These are phyloP conservation scores for Stromatinia cepivora DNA, from an alignment of 2,329 filamentous ascomycete genomes.

Conservation along the genomic window DNA sequence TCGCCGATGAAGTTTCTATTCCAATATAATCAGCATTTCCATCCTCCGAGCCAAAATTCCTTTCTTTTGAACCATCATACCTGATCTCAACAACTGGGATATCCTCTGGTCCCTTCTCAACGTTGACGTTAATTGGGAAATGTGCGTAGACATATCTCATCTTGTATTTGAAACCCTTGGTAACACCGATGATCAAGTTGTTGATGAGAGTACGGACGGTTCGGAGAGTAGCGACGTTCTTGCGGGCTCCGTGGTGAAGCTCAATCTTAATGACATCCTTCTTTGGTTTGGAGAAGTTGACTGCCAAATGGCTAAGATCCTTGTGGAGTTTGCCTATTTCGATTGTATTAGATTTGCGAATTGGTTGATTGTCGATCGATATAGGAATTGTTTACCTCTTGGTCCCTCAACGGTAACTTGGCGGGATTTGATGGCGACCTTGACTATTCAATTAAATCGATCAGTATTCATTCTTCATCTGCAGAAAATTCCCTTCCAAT, in stretches of 20 bases:
- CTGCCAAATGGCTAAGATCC: slow-evolving; percentile 93
- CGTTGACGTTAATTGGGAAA: slow-evolving; percentile 99
- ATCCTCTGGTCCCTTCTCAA: slow-evolving; percentile 93
- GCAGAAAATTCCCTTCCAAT: slow-evolving; percentile 7
- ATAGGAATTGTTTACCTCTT: slow-evolving; percentile 61
- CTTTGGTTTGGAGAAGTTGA: slow-evolving; percentile 89
- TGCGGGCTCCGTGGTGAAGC: slow-evolving; percentile 97
- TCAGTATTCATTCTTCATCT: slow-evolving; percentile 41
- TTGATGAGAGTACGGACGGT: slow-evolving; percentile 98
- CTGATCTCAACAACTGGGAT: slow-evolving; percentile 94
- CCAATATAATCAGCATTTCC: slow-evolving; percentile 41
- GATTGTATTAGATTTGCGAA: slow-evolving; percentile 39
- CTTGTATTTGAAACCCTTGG: slow-evolving; percentile 99
- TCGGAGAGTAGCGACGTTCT: slow-evolving; percentile 96
- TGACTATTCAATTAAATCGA: slow-evolving; percentile 65
- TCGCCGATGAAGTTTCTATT: slow-evolving; percentile 94
- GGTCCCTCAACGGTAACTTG: slow-evolving; percentile 96
- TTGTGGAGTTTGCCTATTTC: slow-evolving; percentile 85
- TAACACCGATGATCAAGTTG: slow-evolving; percentile 98
- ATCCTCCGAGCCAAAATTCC: slow-evolving; percentile 12
- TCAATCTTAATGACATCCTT: slow-evolving; percentile 91
- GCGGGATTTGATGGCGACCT: slow-evolving; percentile 95
- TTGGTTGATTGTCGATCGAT: slow-evolving; percentile 24
- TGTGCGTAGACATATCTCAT: slow-evolving; percentile 99
- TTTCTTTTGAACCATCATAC: slow-evolving; percentile 52